Conservation (phyloP, 352 stramenopile genomes). For the Phytophthora nicotianae region DNA sequence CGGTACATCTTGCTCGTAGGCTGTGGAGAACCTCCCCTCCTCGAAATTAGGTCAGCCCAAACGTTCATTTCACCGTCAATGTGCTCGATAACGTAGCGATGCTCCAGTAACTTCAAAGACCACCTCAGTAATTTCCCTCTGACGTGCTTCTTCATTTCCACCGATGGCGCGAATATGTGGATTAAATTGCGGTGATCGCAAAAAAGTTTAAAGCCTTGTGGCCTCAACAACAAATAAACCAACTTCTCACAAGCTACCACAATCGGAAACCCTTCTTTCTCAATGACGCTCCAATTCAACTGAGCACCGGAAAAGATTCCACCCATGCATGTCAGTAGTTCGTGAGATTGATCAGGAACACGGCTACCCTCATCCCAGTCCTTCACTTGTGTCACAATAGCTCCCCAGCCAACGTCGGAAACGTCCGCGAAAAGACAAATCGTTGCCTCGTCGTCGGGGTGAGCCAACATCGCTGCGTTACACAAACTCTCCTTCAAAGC, state of each 20-base stretch:
- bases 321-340: conserved; percentile 1
- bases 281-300: background rate
- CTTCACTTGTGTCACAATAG: background rate
- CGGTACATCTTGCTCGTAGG: background rate
- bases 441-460: background rate
- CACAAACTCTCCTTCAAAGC: background rate
- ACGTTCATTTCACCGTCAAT: background rate
- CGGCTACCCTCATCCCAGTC: background rate
- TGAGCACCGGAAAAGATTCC: background rate
- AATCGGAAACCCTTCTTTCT: background rate
- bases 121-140: background rate
- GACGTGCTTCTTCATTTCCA: background rate
- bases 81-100: background rate
- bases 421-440: background rate
- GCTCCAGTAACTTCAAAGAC: background rate
- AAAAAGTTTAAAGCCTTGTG: background rate
- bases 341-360: background rate
- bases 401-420: background rate
- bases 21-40: background rate
- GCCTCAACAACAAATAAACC: background rate
- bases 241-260: background rate
- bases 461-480: background rate
- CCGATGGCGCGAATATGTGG: no score
- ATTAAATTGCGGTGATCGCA: no score
- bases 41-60: background rate